phyloP scores from a whole-genome alignment of 257 asterid genomes.

The Echites panduratus region DNA sequence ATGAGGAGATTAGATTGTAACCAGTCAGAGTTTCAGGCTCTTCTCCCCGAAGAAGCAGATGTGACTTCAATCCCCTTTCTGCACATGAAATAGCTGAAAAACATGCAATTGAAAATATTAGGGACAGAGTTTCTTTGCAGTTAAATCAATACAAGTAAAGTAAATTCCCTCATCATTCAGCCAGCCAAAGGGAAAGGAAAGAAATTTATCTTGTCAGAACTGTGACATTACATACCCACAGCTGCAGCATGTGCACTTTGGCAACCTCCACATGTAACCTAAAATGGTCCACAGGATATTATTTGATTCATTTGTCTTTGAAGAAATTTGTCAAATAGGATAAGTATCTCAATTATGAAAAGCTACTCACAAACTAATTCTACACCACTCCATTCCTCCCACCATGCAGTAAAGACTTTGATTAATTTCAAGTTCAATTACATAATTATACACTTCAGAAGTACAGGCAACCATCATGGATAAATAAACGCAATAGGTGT shows the following conservation, averaged over 20 bases:
- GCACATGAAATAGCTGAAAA: slow-evolving; percentile 85
- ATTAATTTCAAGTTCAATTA: background rate
- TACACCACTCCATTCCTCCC: background rate
- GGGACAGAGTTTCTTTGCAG: background rate
- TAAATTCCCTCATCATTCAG: slow-evolving; percentile 1
- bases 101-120: slow-evolving; percentile 22
- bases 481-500: background rate
- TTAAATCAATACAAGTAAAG: background rate
- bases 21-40: slow-evolving; percentile 83
- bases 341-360: slow-evolving; percentile 4
- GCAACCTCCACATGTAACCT: slow-evolving; percentile 99
- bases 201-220: slow-evolving; percentile 3
- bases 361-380: background rate
- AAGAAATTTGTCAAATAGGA: background rate
- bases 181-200: background rate
- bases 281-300: slow-evolving; percentile 24
- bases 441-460: slow-evolving; percentile 1
- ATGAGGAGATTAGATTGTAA: slow-evolving; percentile 62
- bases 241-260: slow-evolving; percentile 98
- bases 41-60: slow-evolving; percentile 88
- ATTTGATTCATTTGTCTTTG: slow-evolving; percentile 11
- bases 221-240: slow-evolving; percentile 56
- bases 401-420: background rate
- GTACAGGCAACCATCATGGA: background rate
- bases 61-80: slow-evolving; percentile 82